A percentile compares a stretch with the other conserved stretches of the same genome.
These are phyloP conservation scores for Pelargonium hybrid DNA, from an alignment of 441 rosid genomes.

Conservation along the genomic window DNA sequence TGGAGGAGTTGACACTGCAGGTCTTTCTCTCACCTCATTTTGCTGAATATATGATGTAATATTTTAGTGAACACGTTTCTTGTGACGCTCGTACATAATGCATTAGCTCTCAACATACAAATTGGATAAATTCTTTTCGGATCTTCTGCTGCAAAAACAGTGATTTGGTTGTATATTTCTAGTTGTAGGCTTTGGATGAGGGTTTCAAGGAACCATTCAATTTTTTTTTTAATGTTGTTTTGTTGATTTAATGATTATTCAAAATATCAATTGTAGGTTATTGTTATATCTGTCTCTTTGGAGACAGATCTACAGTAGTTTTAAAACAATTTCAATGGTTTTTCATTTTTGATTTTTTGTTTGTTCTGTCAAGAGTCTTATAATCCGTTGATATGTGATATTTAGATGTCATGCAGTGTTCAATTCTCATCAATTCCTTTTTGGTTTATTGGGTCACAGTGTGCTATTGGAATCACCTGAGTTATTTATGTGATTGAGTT, in stretches of 20 bases:
- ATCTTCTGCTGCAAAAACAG: background rate
- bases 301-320: background rate
- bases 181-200: background rate
- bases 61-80: background rate
- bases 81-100: background rate
- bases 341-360: background rate
- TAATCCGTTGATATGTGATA: background rate
- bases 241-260: background rate
- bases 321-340: background rate
- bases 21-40: conserved; percentile 26
- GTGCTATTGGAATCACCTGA: background rate
- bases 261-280: background rate
- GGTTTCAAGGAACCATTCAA: background rate
- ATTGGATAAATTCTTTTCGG: too few relatives aligned
- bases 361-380: background rate
- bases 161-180: background rate
- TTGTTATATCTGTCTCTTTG: background rate
- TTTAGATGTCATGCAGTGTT: background rate
- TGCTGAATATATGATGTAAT: background rate
- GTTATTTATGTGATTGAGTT: background rate
- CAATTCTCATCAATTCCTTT: background rate
- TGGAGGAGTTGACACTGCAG: conserved; percentile 84
- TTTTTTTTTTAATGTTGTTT: background rate
- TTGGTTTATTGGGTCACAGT: background rate
- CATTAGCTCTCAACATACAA: background rate